Evolutionary conservation across 345 rosid species (phyloP).

Genomic region (Populus davidiana): DNA sequence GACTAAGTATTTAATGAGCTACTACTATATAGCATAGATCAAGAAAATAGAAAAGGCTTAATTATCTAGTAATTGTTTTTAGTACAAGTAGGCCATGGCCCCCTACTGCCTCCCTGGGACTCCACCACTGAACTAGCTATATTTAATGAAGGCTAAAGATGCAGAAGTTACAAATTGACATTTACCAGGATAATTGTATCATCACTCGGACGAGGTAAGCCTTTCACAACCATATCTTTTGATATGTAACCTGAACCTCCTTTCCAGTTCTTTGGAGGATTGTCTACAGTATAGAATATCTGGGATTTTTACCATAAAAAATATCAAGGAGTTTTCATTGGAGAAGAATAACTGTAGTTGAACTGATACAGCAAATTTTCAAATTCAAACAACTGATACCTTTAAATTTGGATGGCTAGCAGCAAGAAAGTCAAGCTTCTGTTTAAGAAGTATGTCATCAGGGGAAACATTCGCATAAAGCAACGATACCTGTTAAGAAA

Average conservation of each 20-base stretch:
- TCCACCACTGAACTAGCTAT: not conserved
- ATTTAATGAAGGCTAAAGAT: not conserved
- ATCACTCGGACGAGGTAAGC: constrained; percentile 78
- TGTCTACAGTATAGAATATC: constrained; percentile 87
- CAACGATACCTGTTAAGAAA: constrained; percentile 58
- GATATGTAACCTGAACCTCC: constrained; percentile 85
- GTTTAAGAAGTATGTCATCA: constrained; percentile 85
- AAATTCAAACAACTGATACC: constrained; percentile 35
- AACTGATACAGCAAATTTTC: not conserved
- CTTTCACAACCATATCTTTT: constrained; percentile 71
- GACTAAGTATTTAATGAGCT: no score
- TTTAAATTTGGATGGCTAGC: constrained; percentile 79
- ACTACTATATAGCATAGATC: no score
- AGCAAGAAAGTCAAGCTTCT: constrained; percentile 82
- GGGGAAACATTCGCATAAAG: constrained; percentile 89
- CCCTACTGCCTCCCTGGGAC: not conserved
- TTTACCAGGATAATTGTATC: constrained; percentile 84
- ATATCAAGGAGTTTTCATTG: not conserved
- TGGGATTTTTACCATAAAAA: constrained; percentile 25
- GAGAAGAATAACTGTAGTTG: not conserved
- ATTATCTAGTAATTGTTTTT: no score
- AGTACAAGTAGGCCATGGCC: no score
- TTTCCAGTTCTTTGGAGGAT: constrained; percentile 84
- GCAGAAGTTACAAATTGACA: constrained; percentile 10
- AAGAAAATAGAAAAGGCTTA: no score